Percentiles rank a stretch among this genome's conserved stretches.
These are phyloP conservation scores for Hyphodiscus hymeniophilus DNA, from an alignment of 495 filamentous ascomycete species.

Conservation along the genomic window DNA sequence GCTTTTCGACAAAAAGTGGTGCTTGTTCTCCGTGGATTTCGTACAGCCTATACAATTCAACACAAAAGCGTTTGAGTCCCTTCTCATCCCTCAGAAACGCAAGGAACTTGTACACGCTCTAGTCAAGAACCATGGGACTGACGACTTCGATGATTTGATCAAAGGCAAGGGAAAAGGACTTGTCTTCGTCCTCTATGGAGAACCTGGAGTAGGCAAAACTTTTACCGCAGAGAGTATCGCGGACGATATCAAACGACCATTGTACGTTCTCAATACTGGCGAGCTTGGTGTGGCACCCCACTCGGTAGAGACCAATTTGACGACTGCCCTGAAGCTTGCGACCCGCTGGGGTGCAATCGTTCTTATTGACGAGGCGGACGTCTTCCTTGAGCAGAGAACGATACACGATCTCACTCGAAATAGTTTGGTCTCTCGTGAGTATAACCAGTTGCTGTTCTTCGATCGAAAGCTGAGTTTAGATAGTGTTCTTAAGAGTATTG, in stretches of 20 bases:
- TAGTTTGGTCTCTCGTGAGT: conserved; percentile 5
- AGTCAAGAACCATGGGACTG: not conserved
- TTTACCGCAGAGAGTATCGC: conserved; percentile 6
- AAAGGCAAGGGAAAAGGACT: not conserved
- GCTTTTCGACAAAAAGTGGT: no score
- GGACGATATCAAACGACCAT: not conserved
- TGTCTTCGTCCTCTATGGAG: not conserved
- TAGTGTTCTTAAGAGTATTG: not conserved
- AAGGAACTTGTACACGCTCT: not conserved
- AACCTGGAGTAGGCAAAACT: conserved; percentile 5
- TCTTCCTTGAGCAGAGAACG: conserved; percentile 31
- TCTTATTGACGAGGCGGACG: conserved; percentile 33
- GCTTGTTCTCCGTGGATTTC: not conserved
- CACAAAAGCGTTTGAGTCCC: not conserved
- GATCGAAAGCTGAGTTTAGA: no score
- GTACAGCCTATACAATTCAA: not conserved
- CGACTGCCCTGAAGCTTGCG: conserved; percentile 31
- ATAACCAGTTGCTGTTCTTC: no score
- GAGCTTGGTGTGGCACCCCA: not conserved
- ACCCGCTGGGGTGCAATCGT: conserved; percentile 32
- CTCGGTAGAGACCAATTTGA: conserved; percentile 30
- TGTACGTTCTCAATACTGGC: conserved; percentile 6
- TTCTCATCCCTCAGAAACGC: not conserved
- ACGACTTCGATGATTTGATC: not conserved
- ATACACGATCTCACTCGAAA: conserved; percentile 20